Evolutionary conservation across 2,329 filamentous ascomycete genomes (phyloP), one percentile per base, ranked within the genome.

Genomic region (Penicillium sp.): DNA sequence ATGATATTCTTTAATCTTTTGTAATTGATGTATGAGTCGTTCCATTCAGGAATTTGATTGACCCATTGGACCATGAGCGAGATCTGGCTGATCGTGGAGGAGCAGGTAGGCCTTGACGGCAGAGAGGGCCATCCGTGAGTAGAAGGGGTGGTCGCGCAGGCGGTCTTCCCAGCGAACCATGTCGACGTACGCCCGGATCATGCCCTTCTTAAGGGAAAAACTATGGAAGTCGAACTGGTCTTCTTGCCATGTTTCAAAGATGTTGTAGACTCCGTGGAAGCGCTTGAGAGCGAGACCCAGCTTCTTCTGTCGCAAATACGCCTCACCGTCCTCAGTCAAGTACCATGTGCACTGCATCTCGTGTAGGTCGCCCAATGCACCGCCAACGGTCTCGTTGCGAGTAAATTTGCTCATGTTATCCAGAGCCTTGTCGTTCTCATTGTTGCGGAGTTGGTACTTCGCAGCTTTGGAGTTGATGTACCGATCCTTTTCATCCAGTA

Each of bases 331-430:
- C 78, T 99, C 95, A 5, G 91, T 95, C 70, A 99, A 80, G 74
- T 88, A 99, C 96, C 95, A 99, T 67, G 98, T 87, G 74, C 93
- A 97, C 78, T 99, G 95, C 95, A 99, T 99, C 69, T 99, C 95
- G 65, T 96, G 85, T 37, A 99, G 85, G 75, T 99, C 95, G 50
- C 89, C 90, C 41, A 99, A 81, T 4, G 96, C 91, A 1, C 95
- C 95, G 6, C 92, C 92, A 13, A 89, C 85, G 4, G 92, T 90
- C 71, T 99, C 95, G 54, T 93, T 93, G 55, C 94, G 85, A 0
- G 96, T 99, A 77, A 99, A 99, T 64, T 97, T 85, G 63, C 92
- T 91, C 83, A 98, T 92, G 0, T 92, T 96, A 69, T 91, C 87
- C 54, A 98, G 80, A 0, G 91, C 94, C 67, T 87, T 87, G 53